These are phyloP conservation scores for Lotmaria passim DNA, from an alignment of 208 protist genomes.

Conservation along the genomic window DNA sequence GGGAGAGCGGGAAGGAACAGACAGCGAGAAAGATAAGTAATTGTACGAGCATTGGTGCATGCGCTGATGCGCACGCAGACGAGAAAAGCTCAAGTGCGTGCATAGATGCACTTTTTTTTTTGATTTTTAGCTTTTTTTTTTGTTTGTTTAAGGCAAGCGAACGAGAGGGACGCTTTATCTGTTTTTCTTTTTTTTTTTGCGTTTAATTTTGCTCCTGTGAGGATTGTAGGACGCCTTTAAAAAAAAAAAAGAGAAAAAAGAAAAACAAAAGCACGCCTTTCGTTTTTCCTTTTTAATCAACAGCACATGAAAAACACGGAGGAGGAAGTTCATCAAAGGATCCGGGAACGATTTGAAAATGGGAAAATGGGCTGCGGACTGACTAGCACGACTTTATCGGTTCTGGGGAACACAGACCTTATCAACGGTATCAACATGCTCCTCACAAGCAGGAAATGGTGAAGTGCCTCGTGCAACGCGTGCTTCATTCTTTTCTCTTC, in stretches of 20 bases:
- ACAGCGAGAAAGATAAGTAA: not conserved
- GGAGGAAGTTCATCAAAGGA: constrained; percentile 1
- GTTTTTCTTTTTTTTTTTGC: too few species aligned
- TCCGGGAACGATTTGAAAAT: constrained; percentile 13
- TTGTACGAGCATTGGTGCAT: not conserved
- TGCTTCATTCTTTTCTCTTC: not conserved
- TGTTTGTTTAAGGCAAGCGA: not conserved
- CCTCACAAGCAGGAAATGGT: not conserved
- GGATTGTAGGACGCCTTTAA: not conserved
- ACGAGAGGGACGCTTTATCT: not conserved
- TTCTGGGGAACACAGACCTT: not conserved
- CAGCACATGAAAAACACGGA: constrained; percentile 3
- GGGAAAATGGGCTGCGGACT: constrained; percentile 10
- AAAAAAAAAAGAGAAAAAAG: not conserved
- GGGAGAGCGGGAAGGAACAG: not conserved
- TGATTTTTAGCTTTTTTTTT: not conserved
- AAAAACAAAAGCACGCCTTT: constrained; percentile 9
- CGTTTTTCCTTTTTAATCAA: not conserved
- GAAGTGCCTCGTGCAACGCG: not conserved
- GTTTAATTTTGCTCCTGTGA: not conserved
- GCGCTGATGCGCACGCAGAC: not conserved
- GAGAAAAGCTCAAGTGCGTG: not conserved
- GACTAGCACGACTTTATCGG: not conserved
- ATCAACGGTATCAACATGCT: not conserved
- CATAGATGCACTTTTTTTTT: not conserved